Evolutionary conservation across 306 rosid species (phyloP).

Genomic region (Senna siamea): DNA sequence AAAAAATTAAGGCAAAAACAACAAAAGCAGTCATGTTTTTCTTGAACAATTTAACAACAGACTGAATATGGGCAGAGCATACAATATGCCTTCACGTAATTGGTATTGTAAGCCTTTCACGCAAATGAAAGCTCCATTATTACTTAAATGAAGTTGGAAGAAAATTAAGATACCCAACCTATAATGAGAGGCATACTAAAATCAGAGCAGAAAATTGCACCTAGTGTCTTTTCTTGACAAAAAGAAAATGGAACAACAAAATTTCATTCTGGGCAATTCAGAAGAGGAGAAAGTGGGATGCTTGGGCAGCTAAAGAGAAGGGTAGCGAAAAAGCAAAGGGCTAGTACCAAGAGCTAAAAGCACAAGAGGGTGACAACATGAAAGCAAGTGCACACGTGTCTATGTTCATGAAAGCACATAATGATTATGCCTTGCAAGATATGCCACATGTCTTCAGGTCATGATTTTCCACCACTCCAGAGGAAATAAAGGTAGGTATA

Average conservation of each 20-base stretch:
- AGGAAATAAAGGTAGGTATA: neutral
- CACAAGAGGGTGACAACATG: neutral
- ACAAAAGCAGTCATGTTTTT: neutral
- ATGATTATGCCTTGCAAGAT: neutral
- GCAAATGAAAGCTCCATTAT: neutral
- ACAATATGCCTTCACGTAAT: conserved; percentile 19
- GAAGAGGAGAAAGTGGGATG: neutral
- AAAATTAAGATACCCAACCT: conserved; percentile 7
- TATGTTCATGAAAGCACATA: neutral
- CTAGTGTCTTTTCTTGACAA: neutral
- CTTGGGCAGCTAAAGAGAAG: too few species aligned
- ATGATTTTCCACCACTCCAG: neutral
- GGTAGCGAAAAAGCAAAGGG: neutral
- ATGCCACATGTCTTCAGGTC: neutral
- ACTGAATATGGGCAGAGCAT: neutral
- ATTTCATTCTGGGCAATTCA: neutral
- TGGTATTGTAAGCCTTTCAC: neutral
- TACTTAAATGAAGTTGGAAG: neutral
- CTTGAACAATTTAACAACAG: conserved; percentile 15
- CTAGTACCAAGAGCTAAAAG: neutral
- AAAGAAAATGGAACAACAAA: neutral
- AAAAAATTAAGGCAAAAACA: conserved; percentile 16
- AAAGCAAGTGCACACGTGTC: neutral
- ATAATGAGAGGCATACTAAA: conserved; percentile 21
- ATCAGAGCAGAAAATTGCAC: neutral